A percentile compares a stretch with the other conserved stretches of the same genome.
These are phyloP conservation scores for Mycena latifolia DNA, from an alignment of 768 basidiomycete species.

Conservation along the genomic window DNA sequence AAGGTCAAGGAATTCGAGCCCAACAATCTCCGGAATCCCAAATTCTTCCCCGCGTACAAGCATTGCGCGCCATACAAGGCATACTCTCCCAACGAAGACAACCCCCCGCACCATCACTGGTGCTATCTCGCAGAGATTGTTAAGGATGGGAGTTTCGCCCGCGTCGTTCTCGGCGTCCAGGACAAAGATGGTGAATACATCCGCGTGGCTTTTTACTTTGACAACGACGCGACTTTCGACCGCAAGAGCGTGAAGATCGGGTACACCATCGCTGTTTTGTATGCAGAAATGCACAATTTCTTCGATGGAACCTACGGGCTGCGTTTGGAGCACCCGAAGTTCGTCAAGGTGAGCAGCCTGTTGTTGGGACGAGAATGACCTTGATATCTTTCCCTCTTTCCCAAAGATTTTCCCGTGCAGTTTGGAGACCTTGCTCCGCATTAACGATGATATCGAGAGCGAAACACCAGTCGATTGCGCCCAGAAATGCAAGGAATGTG, in stretches of 20 bases:
- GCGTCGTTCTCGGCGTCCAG: slow-evolving; percentile 8
- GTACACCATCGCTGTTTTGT: slow-evolving; percentile 30
- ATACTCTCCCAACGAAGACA: background rate
- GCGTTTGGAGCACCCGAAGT: slow-evolving; percentile 30
- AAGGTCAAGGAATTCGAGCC: background rate
- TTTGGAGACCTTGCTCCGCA: slow-evolving; percentile 30
- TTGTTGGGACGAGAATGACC: background rate
- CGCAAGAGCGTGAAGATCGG: slow-evolving; percentile 20
- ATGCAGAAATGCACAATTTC: slow-evolving; percentile 29
- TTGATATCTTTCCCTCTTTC: background rate
- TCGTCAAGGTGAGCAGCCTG: slow-evolving; percentile 28
- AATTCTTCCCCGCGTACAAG: slow-evolving; percentile 28
- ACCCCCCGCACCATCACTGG: slow-evolving; percentile 28
- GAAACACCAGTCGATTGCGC: slow-evolving; percentile 18
- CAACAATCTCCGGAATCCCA: slow-evolving; percentile 29
- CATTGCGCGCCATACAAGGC: slow-evolving; percentile 23
- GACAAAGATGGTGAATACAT: too few species aligned
- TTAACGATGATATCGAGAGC: slow-evolving; percentile 34
- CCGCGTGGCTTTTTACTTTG: too few species aligned
- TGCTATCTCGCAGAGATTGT: slow-evolving; percentile 32
- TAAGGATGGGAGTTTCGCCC: background rate
- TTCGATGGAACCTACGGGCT: slow-evolving; percentile 12
- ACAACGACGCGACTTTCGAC: slow-evolving; percentile 24
- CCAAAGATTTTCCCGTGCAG: slow-evolving; percentile 35
- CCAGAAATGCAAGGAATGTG: slow-evolving; percentile 30